Conservation (phyloP, 2,329 filamentous ascomycete species). For the Conoideocrella luteorostrata region DNA sequence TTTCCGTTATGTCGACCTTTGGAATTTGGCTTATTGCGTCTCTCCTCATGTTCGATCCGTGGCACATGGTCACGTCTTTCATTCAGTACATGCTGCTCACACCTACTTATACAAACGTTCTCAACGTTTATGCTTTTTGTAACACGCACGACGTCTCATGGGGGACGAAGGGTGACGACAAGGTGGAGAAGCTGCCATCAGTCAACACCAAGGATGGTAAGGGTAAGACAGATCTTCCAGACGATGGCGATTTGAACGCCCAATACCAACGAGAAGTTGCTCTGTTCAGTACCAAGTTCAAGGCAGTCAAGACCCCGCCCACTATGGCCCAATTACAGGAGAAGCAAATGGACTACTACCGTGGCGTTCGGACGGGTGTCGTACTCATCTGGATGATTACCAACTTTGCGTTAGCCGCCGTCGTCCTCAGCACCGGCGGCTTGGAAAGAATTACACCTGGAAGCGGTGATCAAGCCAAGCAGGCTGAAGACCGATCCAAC, state of each 20-base stretch:
- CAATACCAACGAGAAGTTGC: constrained; percentile 84
- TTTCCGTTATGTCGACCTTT: constrained; percentile 88
- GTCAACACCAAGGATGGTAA: constrained; percentile 82
- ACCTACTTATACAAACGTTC: constrained; percentile 94
- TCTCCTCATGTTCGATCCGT: constrained; percentile 92
- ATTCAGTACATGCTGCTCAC: constrained; percentile 91
- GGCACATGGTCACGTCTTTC: constrained; percentile 98
- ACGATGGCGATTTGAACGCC: constrained; percentile 89
- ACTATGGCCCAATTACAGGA: constrained; percentile 56
- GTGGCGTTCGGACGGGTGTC: constrained; percentile 85
- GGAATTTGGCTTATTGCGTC: constrained; percentile 88
- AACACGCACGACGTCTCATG: constrained; percentile 97
- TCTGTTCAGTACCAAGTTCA: constrained; percentile 67
- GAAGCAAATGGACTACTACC: constrained; percentile 97
- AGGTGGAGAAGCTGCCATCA: constrained; percentile 80
- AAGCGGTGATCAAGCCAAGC: constrained; percentile 29
- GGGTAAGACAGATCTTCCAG: constrained; percentile 91
- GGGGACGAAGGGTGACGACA: constrained; percentile 98
- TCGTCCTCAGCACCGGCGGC: constrained; percentile 82
- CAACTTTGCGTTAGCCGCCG: constrained; percentile 81
- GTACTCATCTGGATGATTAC: constrained; percentile 95
- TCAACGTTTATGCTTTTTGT: constrained; percentile 98
- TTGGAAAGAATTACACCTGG: constrained; percentile 58
- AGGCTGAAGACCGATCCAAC: constrained; percentile 53
- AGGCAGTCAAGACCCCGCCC: constrained; percentile 60